These are phyloP conservation scores for Wallacemonas sp. DNA, from an alignment of 208 protist species.

Conservation along the genomic window DNA sequence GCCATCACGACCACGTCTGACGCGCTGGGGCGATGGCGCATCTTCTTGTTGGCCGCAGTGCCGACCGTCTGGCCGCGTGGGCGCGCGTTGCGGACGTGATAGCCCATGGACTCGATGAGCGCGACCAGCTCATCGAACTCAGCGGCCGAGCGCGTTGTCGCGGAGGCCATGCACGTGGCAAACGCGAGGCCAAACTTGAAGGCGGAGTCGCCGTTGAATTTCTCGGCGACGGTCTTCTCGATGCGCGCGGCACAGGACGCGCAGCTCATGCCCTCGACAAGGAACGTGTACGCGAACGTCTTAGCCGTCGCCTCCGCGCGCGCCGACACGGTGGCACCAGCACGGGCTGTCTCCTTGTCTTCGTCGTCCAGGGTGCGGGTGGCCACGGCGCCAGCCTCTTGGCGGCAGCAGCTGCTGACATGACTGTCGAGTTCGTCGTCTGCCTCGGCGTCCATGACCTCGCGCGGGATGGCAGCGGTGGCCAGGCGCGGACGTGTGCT, in stretches of 20 bases:
- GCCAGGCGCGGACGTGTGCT: conserved; percentile 8
- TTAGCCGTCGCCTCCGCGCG: not conserved
- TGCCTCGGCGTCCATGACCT: no score
- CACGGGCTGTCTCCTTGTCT: no score
- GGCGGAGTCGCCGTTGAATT: conserved; percentile 6
- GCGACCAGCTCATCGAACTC: conserved; percentile 14
- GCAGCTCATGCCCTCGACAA: conserved; percentile 75
- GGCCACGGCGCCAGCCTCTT: no score
- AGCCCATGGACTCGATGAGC: conserved; percentile 63
- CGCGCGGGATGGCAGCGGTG: conserved; percentile 15
- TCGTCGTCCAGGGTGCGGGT: no score
- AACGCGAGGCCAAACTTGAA: conserved; percentile 32
- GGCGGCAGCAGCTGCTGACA: no score
- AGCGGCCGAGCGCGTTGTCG: not conserved
- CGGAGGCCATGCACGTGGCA: conserved; percentile 24
- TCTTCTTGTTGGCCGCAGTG: no score
- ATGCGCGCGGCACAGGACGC: conserved; percentile 62
- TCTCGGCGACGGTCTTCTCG: conserved; percentile 22
- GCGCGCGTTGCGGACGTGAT: conserved; percentile 18
- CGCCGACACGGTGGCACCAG: not conserved
- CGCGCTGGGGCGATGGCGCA: not conserved
- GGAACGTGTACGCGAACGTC: conserved; percentile 1
- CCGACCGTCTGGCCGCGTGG: not conserved
- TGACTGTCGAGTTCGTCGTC: no score
- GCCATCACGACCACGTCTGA: not conserved